Evolutionary conservation across 2,329 filamentous ascomycete species (phyloP).

Genomic region (Scedosporium minutisporum): DNA sequence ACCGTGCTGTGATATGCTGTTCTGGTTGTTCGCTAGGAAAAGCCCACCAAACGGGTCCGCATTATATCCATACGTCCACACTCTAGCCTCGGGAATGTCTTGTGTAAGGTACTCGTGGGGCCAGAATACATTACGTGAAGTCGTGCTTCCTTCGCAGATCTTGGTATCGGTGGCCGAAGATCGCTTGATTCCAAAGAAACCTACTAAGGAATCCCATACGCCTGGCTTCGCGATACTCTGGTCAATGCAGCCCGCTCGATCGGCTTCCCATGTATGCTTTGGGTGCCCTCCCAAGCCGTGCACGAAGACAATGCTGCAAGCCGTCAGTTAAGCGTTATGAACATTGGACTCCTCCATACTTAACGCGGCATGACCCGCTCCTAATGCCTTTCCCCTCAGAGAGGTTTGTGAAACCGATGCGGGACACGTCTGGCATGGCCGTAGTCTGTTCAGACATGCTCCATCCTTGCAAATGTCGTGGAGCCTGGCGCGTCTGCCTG

Average conservation of each 20-base stretch:
- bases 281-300: slow-evolving; percentile 26
- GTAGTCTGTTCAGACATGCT: too few species aligned
- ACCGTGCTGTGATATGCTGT: not conserved
- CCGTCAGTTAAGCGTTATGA: too few species aligned
- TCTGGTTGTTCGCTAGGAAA: slow-evolving; percentile 18
- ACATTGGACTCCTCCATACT: too few species aligned
- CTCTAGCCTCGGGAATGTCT: slow-evolving; percentile 24
- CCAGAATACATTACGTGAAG: slow-evolving; percentile 19
- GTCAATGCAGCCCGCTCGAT: too few species aligned
- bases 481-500: too few species aligned
- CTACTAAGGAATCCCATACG: not conserved
- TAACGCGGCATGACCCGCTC: too few species aligned
- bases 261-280: slow-evolving; percentile 21
- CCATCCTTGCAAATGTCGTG: too few species aligned
- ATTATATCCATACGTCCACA: slow-evolving; percentile 32
- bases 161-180: not conserved
- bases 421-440: too few species aligned
- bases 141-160: not conserved
- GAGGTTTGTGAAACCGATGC: too few species aligned
- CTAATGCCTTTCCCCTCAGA: too few species aligned
- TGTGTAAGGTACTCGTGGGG: slow-evolving; percentile 23
- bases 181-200: not conserved
- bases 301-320: slow-evolving; percentile 25
- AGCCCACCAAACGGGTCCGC: slow-evolving; percentile 23
- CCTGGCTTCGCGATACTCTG: too few species aligned